Evolutionary conservation across 202 grass and related monocot species (phyloP), one percentile per base, ranked within the genome.

Genomic region (Elaeis oleifera): DNA sequence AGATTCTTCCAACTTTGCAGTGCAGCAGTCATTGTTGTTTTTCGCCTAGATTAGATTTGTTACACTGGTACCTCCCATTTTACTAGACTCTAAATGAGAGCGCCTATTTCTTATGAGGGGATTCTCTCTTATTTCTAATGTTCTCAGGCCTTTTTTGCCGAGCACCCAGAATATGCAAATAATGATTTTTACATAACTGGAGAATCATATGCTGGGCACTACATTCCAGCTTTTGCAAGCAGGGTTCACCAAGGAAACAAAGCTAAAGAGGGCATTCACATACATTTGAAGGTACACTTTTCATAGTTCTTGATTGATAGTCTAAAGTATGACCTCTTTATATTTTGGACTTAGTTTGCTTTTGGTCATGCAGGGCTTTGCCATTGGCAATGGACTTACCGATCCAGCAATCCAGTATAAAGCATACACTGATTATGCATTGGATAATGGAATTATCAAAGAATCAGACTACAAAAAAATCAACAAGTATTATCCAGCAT

Each of bases 121-220:
- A 13, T 44, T 44, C 36, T 44, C 1, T 44, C 8, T 13, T 44
- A 13, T 44, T 44, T 44, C 36, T 44, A 13, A 3, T 74, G 24
- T 80, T 76, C 63, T 6, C 51, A 96, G 87, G 90, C 78, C 64
- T 90, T 96, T 54, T 96, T 90, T 54, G 13, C 71, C 31, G 79
- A 90, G 39, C 91, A 90, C 73, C 79, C 81, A 6, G 18, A 79
- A 44, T 88, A 71, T 63, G 84, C 39, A 44, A 54, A 90, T 48
- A 88, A 90, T 74, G 84, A 88, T 65, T 96, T 96, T 59, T 96
- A 79, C 62, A 88, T 96, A 69, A 90, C 91, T 16, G 84, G 87
- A 18, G 87, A 90, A 72, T 96, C 84, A 53, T 90, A 96, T 83
- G 84, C 87, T 68, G 91, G 87, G 59, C 91, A 90, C 48, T 96